Conservation (phyloP, 441 rosid species). For the Pelargonium fulgidum region DNA sequence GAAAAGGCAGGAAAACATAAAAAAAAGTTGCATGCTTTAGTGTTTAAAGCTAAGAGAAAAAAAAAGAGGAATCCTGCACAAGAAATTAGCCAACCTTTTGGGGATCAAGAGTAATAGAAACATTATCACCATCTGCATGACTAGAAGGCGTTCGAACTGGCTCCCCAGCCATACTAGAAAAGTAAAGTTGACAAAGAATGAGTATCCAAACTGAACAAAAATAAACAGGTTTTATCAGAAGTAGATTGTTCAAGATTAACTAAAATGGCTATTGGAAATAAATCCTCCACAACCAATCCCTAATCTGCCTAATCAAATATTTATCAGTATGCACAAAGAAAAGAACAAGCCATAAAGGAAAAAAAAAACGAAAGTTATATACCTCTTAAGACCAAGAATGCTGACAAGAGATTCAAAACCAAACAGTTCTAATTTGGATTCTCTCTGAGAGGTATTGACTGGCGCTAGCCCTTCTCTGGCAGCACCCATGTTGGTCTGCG, state of each 20-base stretch:
- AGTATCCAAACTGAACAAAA: no score
- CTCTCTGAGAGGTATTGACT: conserved; percentile 48
- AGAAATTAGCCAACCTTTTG: conserved; percentile 44
- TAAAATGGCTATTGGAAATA: no score
- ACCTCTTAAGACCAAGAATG: conserved; percentile 98
- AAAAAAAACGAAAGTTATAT: background rate
- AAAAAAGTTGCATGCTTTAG: conserved; percentile 4
- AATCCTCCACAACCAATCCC: no score
- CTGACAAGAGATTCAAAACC: conserved; percentile 98
- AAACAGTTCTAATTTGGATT: conserved; percentile 82
- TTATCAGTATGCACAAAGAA: background rate
- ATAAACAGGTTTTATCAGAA: no score
- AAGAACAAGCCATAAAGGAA: background rate
- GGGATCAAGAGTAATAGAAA: conserved; percentile 39
- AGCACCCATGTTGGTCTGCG: conserved; percentile 30
- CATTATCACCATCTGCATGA: conserved; percentile 79
- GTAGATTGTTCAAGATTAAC: no score
- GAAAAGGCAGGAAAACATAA: conserved; percentile 7
- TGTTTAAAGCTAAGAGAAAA: background rate
- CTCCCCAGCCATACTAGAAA: conserved; percentile 87
- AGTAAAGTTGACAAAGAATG: conserved; percentile 18
- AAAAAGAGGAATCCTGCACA: conserved; percentile 11
- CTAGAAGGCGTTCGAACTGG: conserved; percentile 69
- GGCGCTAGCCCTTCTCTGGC: conserved; percentile 36
- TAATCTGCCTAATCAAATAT: background rate